Percentiles rank a stretch among this genome's conserved stretches.
Conservation (phyloP, 331 rosid species). For the Quercus lobata region DNA sequence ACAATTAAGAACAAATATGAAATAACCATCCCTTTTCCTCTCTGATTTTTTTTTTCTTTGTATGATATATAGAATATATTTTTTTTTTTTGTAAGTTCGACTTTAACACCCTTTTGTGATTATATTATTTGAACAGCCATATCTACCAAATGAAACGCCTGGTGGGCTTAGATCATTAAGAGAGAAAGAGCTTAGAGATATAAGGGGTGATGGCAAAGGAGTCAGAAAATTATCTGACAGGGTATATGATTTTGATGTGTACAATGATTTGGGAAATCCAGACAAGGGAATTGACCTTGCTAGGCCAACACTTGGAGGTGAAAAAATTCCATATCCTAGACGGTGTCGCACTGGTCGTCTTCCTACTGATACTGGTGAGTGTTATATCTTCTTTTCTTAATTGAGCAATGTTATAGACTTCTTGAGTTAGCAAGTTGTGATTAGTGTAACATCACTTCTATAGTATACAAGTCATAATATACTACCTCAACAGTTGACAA, state of each 20-base stretch:
- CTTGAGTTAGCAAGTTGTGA: no score
- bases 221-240: conserved; percentile 67
- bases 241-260: conserved; percentile 66
- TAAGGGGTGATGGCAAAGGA: conserved; percentile 78
- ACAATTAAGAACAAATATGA: no score
- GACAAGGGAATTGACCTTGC: conserved; percentile 59
- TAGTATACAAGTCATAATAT: neutral
- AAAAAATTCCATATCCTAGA: conserved; percentile 71
- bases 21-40: no score
- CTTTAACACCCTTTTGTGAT: neutral
- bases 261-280: conserved; percentile 94
- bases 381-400: neutral
- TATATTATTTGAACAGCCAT: conserved; percentile 53
- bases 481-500: no score
- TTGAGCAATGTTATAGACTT: no score
- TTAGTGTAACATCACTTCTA: no score
- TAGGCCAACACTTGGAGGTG: conserved; percentile 74
- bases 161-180: conserved; percentile 65
- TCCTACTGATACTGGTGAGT: conserved; percentile 57
- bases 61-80: neutral
- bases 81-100: neutral
- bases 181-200: conserved; percentile 59
- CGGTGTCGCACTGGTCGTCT: conserved; percentile 93
- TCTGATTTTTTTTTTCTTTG: no score
- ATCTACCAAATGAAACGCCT: conserved; percentile 83